Evolutionary conservation across 2,329 filamentous ascomycete species (phyloP), one percentile per base, ranked within the genome.

Genomic region (Aspergillus sp.): DNA sequence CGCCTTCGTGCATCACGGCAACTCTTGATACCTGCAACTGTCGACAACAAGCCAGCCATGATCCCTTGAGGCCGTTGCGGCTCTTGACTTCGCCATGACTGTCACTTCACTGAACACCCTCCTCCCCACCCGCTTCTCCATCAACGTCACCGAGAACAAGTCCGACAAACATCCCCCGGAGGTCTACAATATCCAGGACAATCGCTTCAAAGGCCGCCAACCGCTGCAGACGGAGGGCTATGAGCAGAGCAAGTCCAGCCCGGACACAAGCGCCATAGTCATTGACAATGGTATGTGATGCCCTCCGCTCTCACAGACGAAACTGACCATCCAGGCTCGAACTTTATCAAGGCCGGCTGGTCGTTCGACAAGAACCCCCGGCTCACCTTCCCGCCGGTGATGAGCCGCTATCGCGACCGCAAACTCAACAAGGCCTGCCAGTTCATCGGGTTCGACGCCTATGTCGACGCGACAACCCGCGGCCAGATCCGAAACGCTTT

Each of bases 371-470:
- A 77, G 41, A 67, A 69, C n/a, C 91, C 91, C 1, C 77, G 85
- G 42, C 69, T 96, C 35, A 73, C 74, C 40, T 72, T 94, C 24
- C 84, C 88, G 1, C 89, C 91, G 8, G 82, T 95, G 45, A 93
- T 93, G 78, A 82, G 91, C 43, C 86, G 89, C 52, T 98, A 94
- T 60, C 81, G 88, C 53, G 91, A 98, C 58, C 82, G 91, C 48
- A 98, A 96, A 60, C 67, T 93, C 29, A 84, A 82, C 53, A 86
- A 86, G 62, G 93, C 85, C 15, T 93, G 93, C 55, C 86, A 82
- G 15, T 95, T 96, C 55, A 81, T 93, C 27, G 91, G 91, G 35
- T 78, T 79, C 47, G 91, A 98, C 64, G 86, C 93, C 52, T 96
- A 91, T 53, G 82, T 88, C 42, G 91, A 98, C 61, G 91, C 89